These are phyloP conservation scores for Ramaria sp. DNA, from an alignment of 768 basidiomycete species.

Conservation along the genomic window DNA sequence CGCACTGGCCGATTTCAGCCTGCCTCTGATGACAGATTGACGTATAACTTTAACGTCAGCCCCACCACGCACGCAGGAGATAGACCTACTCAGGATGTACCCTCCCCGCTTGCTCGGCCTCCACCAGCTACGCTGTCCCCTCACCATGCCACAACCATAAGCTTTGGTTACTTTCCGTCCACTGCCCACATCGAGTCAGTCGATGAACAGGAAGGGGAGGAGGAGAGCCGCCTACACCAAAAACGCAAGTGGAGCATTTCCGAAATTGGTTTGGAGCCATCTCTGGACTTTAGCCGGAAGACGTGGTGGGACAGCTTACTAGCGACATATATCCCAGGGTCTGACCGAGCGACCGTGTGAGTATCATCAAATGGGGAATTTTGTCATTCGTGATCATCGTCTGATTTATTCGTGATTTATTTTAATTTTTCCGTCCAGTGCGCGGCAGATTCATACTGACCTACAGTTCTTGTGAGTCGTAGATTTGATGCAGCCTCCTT, in stretches of 20 bases:
- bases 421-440: neutral
- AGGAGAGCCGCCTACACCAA: neutral
- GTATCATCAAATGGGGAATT: slow-evolving; percentile 12
- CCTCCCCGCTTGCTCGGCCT: neutral
- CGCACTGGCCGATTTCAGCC: neutral
- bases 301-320: slow-evolving; percentile 68
- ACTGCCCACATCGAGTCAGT: neutral
- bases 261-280: slow-evolving; percentile 42
- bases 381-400: neutral
- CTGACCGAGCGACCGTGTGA: slow-evolving; percentile 29
- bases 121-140: neutral
- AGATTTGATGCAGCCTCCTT: slow-evolving; percentile 7
- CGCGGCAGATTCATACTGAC: slow-evolving; percentile 24
- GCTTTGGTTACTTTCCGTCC: neutral
- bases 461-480: slow-evolving; percentile 38
- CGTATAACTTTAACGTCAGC: neutral
- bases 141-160: neutral
- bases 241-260: neutral
- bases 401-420: neutral
- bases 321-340: slow-evolving; percentile 27
- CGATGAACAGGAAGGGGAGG: neutral
- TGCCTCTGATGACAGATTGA: neutral
- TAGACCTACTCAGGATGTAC: neutral
- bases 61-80: neutral
- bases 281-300: slow-evolving; percentile 55